Base-by-base conservation (phyloP, 2,329 filamentous ascomycete species). In the Cytospora paraplurivora region DNA sequence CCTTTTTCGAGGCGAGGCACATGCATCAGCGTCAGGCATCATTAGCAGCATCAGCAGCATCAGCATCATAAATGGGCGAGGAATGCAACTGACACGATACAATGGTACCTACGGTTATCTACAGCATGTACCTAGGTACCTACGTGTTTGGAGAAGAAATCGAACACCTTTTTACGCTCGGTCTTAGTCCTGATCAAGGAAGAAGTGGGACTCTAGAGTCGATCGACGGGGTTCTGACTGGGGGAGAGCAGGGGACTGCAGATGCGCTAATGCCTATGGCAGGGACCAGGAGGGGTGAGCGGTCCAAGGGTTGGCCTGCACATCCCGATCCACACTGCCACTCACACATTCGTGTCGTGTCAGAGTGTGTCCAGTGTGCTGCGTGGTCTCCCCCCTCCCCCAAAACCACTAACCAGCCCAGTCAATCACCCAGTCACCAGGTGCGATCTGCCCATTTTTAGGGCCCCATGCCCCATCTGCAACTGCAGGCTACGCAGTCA, bases 201-300 rank as follows among this genome's bases (percentile, higher is more conserved):
- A 51, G 37, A 19, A 35, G 34, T 54, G 58, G 58, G 58, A 41
- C 47, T 21, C 52, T 50, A 33, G 44, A 59, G 33, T 50, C 17
- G 51, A 51, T 49, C 52, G 57, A 59, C 57, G 57, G 57, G 57
- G 57, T 38, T 59, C 35, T 59, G 57, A 53, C 57, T 53, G 57
- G 57, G 56, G 50, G 38, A 34, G 50, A 41, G 37, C 52, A 34
- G 58, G 50, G 34, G 34, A 32, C 11, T 47, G 58, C 50, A 60
- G 37, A 12, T 21, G 58, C 50, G 35, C 58, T 60, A 54, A 54
- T 60, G 58, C 58, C 47, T 34, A 37, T 53, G 34, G 52, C 58
- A 60, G 41, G 58, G 58, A 60, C 53, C 44, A 33, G 53, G 58
- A 60, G 53, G 58, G 57, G 58, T 27, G 11, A 35, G 49, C 58